Evolutionary conservation across 768 basidiomycete species (phyloP).

Genomic region (Candolleomyces aberdarensis): DNA sequence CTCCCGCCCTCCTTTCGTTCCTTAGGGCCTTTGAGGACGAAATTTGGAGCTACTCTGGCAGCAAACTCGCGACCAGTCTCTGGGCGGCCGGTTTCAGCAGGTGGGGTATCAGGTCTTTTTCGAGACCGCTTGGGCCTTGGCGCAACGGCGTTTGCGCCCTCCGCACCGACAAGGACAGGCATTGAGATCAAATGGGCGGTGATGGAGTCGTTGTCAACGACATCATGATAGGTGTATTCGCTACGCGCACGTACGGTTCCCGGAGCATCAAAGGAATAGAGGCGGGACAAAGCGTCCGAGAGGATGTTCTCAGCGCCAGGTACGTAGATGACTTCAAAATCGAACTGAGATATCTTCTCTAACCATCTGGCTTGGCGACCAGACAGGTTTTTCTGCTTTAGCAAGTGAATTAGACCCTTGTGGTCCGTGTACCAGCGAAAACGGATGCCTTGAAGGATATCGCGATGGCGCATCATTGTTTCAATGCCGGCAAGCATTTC

Average conservation of each 20-base stretch:
- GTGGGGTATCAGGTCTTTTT: background rate
- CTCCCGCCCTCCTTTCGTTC: slow-evolving; percentile 13
- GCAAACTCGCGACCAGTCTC: slow-evolving; percentile 10
- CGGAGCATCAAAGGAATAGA: slow-evolving; percentile 13
- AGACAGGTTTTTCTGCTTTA: slow-evolving; percentile 24
- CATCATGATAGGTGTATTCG: slow-evolving; percentile 3
- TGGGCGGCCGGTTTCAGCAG: slow-evolving; percentile 4
- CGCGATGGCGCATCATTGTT: slow-evolving; percentile 25
- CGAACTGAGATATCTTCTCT: slow-evolving; percentile 20
- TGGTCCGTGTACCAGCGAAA: slow-evolving; percentile 29
- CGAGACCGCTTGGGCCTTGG: background rate
- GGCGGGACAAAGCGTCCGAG: slow-evolving; percentile 32
- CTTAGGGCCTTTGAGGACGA: slow-evolving; percentile 9
- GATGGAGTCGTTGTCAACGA: background rate
- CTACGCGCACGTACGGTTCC: slow-evolving; percentile 5
- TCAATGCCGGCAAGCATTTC: slow-evolving; percentile 35
- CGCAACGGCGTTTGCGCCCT: background rate
- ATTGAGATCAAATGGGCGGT: background rate
- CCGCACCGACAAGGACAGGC: background rate
- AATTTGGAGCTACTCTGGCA: background rate
- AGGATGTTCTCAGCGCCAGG: slow-evolving; percentile 29
- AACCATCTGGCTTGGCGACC: slow-evolving; percentile 31
- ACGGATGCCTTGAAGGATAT: slow-evolving; percentile 23
- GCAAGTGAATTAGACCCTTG: slow-evolving; percentile 21
- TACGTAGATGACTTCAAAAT: slow-evolving; percentile 21